Conservation (phyloP, 2,329 filamentous ascomycete species). For the Hymenoscyphus occultus region DNA sequence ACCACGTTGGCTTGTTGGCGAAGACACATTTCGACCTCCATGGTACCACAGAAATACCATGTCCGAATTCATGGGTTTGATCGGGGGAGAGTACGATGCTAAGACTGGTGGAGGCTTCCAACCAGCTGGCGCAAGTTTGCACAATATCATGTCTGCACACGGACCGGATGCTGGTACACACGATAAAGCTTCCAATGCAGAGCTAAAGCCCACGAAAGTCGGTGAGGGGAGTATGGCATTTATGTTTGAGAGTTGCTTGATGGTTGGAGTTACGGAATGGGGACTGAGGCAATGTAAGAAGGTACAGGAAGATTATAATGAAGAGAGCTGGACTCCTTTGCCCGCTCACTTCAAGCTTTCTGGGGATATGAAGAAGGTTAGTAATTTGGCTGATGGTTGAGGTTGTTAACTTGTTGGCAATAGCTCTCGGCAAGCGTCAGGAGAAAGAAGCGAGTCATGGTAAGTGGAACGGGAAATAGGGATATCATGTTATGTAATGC, state of each 20-base stretch:
- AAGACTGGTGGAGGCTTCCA: slow-evolving; percentile 56
- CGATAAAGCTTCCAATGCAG: slow-evolving; percentile 50
- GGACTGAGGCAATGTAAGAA: slow-evolving; percentile 66
- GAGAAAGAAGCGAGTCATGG: not conserved
- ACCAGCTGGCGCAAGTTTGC: slow-evolving; percentile 58
- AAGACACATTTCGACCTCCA: slow-evolving; percentile 58
- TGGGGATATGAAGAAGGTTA: slow-evolving; percentile 26
- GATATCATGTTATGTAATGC: not conserved
- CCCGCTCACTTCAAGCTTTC: slow-evolving; percentile 45
- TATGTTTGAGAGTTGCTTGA: slow-evolving; percentile 63
- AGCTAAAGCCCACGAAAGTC: slow-evolving; percentile 54
- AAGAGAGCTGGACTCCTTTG: slow-evolving; percentile 62
- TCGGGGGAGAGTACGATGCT: slow-evolving; percentile 58
- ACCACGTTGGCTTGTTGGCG: slow-evolving; percentile 60
- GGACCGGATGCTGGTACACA: slow-evolving; percentile 56
- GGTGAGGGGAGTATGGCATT: slow-evolving; percentile 61
- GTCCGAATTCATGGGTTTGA: slow-evolving; percentile 65
- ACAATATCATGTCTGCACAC: slow-evolving; percentile 63
- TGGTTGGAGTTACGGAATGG: slow-evolving; percentile 73
- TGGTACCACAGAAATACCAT: slow-evolving; percentile 66
- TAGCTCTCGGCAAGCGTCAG: not conserved
- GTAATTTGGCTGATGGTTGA: slow-evolving; percentile 26
- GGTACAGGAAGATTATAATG: slow-evolving; percentile 66
- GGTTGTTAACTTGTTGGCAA: too few species aligned
- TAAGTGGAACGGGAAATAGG: not conserved